Base-by-base conservation (phyloP, 108 stramenopile species). In the Licmophora abbreviata region DNA sequence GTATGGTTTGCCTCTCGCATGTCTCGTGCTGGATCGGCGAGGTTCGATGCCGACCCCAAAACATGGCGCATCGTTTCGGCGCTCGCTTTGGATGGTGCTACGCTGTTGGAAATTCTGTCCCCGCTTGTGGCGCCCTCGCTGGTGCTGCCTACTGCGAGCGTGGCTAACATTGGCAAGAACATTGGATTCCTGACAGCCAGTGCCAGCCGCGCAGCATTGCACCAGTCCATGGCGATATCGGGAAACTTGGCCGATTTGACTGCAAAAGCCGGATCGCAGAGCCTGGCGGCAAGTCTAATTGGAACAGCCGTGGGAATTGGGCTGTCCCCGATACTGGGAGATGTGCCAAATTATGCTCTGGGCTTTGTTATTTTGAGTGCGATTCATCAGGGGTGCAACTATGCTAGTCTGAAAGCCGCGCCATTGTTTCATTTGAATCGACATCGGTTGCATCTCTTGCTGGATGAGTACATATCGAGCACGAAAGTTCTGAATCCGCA, bases 141-240 rank as follows among this genome's bases (percentile, higher is more conserved):
- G 58, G 76, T 99, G 14, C 64, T 89, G 26, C 77, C 77, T 20
- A 54, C 92, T 38, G 98, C 98, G 14, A 71, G 90, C 33, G 34
- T 94, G 15, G 96, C 96, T n/a, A 97, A 97, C 56, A 67, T 95
- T 44, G 92, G 92, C 20, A 99, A 99, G 70, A 99, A 99, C 63
- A 73, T 97, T 51, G 80, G 88, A 1, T 97, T 82, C 56, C 68
- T 99, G 44, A 79, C 95, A 4, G 94, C 94, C 9, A 81, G 81
- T 68, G 98, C 98, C 8, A 89, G 88, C 36, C 71, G 93, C 20
- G 98, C 96, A 10, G 79, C 84, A 7, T 66, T 99, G 31, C 96
- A 99, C 60, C 88, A 88, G 48, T 69, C 92, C 24, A 55, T 97
- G 17, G 64, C 83, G 28, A 44, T 55, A 12, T n/a, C 52, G 11